Evolutionary conservation across 257 asterid genomes (phyloP), one percentile per base, ranked within the genome.

Genomic region (Thymus quinquecostatus): DNA sequence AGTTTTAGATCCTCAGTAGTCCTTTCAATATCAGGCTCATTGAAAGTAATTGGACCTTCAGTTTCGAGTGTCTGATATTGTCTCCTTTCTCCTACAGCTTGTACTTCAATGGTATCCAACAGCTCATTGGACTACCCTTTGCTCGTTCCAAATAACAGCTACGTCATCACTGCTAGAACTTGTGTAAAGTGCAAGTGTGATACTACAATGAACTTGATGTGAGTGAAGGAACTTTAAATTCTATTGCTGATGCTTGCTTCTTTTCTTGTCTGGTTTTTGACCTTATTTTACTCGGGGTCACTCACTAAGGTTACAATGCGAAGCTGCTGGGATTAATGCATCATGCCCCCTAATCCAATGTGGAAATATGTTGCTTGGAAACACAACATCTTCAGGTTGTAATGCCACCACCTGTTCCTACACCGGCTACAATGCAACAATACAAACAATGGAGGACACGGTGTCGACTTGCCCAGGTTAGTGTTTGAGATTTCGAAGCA

Each of bases 161-260:
- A 91, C 44, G 75, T 47, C 57, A 76, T 83, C 87, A 91, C 98
- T 51, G 97, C 98, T 64, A 68, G 71, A 29, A 76, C 78, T 28
- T 93, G 98, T 32, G 90, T 93, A 12, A 67, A 30, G 78, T 93
- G 98, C 88, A 80, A 63, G 10, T 93, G 98, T 64, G 75, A 87
- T 73, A 80, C 96, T 58, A 82, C 92, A 21, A 69, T 63, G 3
- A 86, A 74, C 88, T 85, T 84, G 89, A 80, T 45, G 98, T 91
- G 77, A 89, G 98, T 74, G 40, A 32, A 34, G 38, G 32, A 2
- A 13, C 30, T 10, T 2, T 9, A 38, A 38, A 4, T 38, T 38
- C 41, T 3, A 38, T 38, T 4, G 41, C 41, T 38, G 41, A 5
- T 38, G 41, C 41, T 38, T 38, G 4, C 47, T 57, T 10, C 21